Evolutionary conservation across 2,329 filamentous ascomycete genomes (phyloP).

Genomic region (Aspergillus neotritici): DNA sequence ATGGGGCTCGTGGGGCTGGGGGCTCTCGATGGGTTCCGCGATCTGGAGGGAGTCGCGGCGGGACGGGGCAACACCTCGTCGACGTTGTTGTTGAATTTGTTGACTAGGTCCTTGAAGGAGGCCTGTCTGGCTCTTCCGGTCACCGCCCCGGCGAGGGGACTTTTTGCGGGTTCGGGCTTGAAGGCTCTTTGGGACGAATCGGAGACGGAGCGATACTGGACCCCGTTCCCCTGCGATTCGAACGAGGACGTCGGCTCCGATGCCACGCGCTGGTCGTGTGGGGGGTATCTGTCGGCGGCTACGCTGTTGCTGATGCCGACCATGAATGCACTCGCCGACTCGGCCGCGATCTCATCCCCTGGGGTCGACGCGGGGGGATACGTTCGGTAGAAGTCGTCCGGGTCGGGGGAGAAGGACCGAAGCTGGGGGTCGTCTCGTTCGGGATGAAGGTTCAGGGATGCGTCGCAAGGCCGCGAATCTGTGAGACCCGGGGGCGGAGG

Average conservation of each 20-base stretch:
- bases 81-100: constrained; percentile 65
- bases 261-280: constrained; percentile 17
- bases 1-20: constrained; percentile 30
- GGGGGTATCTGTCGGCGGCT: constrained; percentile 13
- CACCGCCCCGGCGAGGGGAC: constrained; percentile 12
- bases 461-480: constrained; percentile 15
- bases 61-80: constrained; percentile 43
- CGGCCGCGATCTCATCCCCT: constrained; percentile 21
- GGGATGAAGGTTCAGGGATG: constrained; percentile 12
- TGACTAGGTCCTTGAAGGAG: constrained; percentile 77
- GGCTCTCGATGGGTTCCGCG: constrained; percentile 32
- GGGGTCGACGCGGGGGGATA: constrained; percentile 34
- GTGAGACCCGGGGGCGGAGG: constrained; percentile 16
- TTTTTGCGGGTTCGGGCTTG: constrained; percentile 15
- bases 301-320: constrained; percentile 18
- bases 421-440: constrained; percentile 21
- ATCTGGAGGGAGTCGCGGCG: constrained; percentile 26
- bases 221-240: constrained; percentile 18
- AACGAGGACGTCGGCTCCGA: constrained; percentile 24
- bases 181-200: constrained; percentile 21
- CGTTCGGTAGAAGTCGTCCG: constrained; percentile 49
- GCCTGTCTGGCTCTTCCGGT: constrained; percentile 44
- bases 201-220: constrained; percentile 29
- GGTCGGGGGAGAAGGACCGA: constrained; percentile 35
- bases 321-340: constrained; percentile 14